Base-by-base conservation (phyloP, 768 basidiomycete genomes). In the Cubamyces lactineus region DNA sequence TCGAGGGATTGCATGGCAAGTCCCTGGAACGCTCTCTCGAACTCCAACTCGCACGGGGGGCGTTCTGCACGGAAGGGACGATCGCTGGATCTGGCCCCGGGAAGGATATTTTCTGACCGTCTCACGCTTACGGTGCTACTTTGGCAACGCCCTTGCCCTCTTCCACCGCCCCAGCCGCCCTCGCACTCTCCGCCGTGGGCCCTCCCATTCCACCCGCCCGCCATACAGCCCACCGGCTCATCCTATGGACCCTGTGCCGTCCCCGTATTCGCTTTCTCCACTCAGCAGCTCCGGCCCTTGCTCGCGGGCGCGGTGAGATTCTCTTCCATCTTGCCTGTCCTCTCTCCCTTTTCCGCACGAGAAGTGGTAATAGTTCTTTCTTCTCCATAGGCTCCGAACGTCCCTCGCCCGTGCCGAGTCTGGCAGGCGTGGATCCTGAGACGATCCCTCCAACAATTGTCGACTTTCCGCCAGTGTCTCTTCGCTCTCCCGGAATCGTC, bases 391-490 rank as follows among this genome's bases (percentile, higher is more conserved):
- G 53, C 23, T 26, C 59, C 59, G 59, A 49, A 38, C 59, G 50
- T 28, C 39, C 28, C 39, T 30, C 53, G 43, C 23, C 21, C 38
- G 34, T 48, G 53, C 59, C 52, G 46, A 47, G 45, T 39, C 30
- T 55, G 61, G 49, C 61, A 56, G 41, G 23, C 60, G 47, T 53
- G 48, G 59, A 53, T 28, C 53, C 53, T 55, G 53, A n/a, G 47
- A 49, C 45, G 40, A 49, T 49, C 30, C 54, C 26, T 6, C 5
- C 34, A 9, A 34, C 34, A 3, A 28, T 26, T n/a, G 43, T 17
- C 46, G 47, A 50, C 23, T 46, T 55, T 19, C 3, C 26, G 41
- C 48, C 48, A 39, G 30, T 23, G 42, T 16, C 41, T 42, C 51
- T 24, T 52, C 34, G 34, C 34, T 34, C 34, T 34, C 34, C 34